These are phyloP conservation scores for Globisporangium cederbergense DNA, from an alignment of 352 stramenopile species.

Conservation along the genomic window DNA sequence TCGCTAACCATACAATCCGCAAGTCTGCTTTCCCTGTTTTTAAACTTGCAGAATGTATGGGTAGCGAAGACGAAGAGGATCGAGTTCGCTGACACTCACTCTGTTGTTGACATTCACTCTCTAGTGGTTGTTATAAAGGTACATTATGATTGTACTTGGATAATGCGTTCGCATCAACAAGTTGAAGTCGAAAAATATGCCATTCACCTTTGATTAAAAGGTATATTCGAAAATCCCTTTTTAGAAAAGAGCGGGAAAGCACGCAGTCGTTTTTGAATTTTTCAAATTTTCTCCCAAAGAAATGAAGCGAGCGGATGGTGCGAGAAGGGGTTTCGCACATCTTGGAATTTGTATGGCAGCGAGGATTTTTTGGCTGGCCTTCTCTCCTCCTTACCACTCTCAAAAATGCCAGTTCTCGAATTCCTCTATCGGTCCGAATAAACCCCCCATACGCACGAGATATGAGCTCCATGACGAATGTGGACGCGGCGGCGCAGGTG, in stretches of 20 bases:
- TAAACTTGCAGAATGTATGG: not conserved
- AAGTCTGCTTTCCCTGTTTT: too few species aligned
- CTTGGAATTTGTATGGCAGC: not conserved
- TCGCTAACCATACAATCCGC: too few species aligned
- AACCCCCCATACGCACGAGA: conserved; percentile 1
- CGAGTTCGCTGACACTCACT: not conserved
- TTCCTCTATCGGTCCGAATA: conserved; percentile 4
- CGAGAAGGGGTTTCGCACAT: not conserved
- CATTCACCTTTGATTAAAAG: not conserved
- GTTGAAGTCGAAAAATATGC: not conserved
- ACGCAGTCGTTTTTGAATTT: not conserved
- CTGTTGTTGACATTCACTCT: not conserved
- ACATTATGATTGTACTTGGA: not conserved
- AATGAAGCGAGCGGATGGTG: not conserved
- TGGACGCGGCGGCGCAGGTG: not conserved
- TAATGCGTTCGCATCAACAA: not conserved
- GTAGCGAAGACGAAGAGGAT: not conserved
- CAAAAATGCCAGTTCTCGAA: not conserved
- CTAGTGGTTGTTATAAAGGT: not conserved
- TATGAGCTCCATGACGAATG: not conserved
- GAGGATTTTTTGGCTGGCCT: not conserved
- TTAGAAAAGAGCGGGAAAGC: not conserved
- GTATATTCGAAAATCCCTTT: not conserved
- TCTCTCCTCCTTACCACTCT: not conserved
- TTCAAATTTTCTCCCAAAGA: not conserved